Base-by-base conservation (phyloP, 345 rosid genomes). In the Pistacia vera region DNA sequence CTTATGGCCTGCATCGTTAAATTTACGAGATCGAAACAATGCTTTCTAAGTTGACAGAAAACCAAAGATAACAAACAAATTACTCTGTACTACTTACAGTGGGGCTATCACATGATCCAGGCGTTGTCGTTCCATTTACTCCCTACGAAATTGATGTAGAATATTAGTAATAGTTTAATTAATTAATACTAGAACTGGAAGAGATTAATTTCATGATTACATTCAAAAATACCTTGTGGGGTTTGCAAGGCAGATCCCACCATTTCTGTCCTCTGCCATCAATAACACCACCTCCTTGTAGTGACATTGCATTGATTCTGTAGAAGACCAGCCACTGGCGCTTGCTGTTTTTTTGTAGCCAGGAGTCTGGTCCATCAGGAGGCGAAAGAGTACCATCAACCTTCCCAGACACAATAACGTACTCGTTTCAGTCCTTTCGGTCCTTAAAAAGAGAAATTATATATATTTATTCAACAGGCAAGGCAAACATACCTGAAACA, bases 221-320 rank as follows among this genome's bases (percentile, higher is more conserved):
- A 61, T 25, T 46, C 38, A 77, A 64, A 18, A 16, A 20, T 83
- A 95, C 99, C 90, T 85, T 88, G 90, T 97, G 99, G 52, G 98
- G 97, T 86, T 97, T 97, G 80, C 99, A 97, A 64, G 99, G 98
- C 77, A 97, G 98, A 84, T 97, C 91, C 99, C 99, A 97, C 99
- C 99, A 97, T 85, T 94, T 92, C 72, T 91, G 85, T 76, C 99
- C 99, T 82, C 90, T 86, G 64, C 97, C 98, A 70, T 97, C 88
- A 61, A 97, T 90, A 11, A 78, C 78, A 63, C 99, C 97, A n/a
- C 93, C 89, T 11, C 99, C 99, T 85, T 79, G 83, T 68, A 96
- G 77, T 7, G 97, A 85, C 93, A 96, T 79, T 66, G 86, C 83
- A 66, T 87, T 84, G 58, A 92, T 79, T 82, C 93, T 91, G 69